These are phyloP conservation scores for Heimioporus sp. DNA, from an alignment of 768 basidiomycete genomes.

Conservation along the genomic window DNA sequence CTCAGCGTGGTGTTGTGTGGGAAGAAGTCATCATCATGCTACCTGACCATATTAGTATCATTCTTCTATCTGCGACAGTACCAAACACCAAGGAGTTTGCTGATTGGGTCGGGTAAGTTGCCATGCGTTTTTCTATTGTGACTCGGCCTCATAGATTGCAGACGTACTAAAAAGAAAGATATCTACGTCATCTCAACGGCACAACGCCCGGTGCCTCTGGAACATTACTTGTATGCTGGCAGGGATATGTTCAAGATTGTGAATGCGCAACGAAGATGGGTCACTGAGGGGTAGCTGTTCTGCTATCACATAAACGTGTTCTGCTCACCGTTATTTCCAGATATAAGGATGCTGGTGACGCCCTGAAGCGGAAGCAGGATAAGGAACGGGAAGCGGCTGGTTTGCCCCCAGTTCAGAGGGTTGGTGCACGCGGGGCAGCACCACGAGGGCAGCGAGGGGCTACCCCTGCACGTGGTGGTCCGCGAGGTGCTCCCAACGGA, in stretches of 20 bases:
- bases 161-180: constrained; percentile 98
- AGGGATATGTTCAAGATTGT: constrained; percentile 92
- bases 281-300: constrained; percentile 71
- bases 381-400: constrained; percentile 97
- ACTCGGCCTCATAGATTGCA: constrained; percentile 30
- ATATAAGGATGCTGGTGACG: constrained; percentile 88
- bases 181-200: constrained; percentile 98
- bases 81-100: constrained; percentile 98
- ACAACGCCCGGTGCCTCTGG: constrained; percentile 93
- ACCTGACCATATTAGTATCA: constrained; percentile 97
- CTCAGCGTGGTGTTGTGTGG: constrained; percentile 96
- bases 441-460: constrained; percentile 46
- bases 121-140: constrained; percentile 6
- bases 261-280: constrained; percentile 62
- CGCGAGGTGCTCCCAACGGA: constrained; percentile 46
- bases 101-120: constrained; percentile 94
- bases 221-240: constrained; percentile 96
- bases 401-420: constrained; percentile 77
- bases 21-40: constrained; percentile 99
- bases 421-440: constrained; percentile 76
- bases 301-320: background rate
- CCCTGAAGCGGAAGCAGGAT: constrained; percentile 91
- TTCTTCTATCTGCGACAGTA: constrained; percentile 94
- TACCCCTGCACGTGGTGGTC: constrained; percentile 49
- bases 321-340: constrained; percentile 37